Evolutionary conservation across 2,329 filamentous ascomycete species (phyloP), one percentile per base, ranked within the genome.

Genomic region (Claviceps lovelessii): DNA sequence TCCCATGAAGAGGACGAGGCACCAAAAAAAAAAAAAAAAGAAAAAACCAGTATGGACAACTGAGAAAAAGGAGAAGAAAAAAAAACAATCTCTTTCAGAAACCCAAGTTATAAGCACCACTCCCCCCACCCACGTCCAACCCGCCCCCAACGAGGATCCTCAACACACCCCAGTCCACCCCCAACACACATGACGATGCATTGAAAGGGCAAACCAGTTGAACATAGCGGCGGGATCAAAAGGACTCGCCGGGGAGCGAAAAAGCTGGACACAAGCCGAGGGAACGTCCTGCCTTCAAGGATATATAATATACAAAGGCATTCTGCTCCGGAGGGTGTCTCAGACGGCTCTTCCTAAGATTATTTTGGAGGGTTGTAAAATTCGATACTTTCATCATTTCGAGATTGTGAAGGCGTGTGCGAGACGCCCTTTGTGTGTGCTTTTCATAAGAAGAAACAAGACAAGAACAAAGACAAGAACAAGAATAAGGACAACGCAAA

Each of bases 281-380:
- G 60, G 57, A 52, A 45, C 47, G 49, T 54, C 49, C 39, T 29
- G 55, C 52, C 48, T 39, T 53, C 44, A 41, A 39, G 45, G 7
- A 28, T 51, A 54, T 49, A 33, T 8, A 54, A 51, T 29, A 42
- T 8, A 49, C n/a, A 33, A 48, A 54, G 53, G 33, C 52, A 28
- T 28, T 55, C 56, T 52, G 39, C 53, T 54, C 61, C 61, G 63
- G 55, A 60, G 62, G 64, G 61, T 59, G 71, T 73, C 71, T 73
- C 64, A 73, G 69, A 73, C 71, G 71, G 71, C 71, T 73, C 71
- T 73, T 73, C 71, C 71, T 73, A 70, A 66, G 63, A 66, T 60
- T 54, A 60, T 57, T 61, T 62, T 62, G 59, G 58, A 64, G 70
- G 70, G 69, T 69, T 69, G 63, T 55, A 42, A 69, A 66, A 63